These are phyloP conservation scores for Cokeromyces recurvatus DNA, from an alignment of 371 early-diverging fungal species.

Conservation along the genomic window DNA sequence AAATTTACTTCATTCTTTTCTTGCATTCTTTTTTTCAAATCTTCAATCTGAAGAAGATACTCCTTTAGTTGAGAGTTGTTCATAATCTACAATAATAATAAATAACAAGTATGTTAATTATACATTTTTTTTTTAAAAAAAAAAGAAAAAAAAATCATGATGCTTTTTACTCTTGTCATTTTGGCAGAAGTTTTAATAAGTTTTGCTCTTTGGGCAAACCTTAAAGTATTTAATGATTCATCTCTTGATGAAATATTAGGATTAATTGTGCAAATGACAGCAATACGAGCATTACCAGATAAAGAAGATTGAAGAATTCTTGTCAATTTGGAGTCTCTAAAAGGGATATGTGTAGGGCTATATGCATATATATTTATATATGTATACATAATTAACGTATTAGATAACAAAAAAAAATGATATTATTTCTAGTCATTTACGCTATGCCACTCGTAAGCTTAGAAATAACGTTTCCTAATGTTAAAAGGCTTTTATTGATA, in stretches of 20 bases:
- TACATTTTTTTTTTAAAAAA: neutral
- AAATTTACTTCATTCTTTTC: slow-evolving; percentile 49
- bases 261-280: slow-evolving; percentile 80
- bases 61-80: slow-evolving; percentile 84
- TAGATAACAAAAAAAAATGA: too few relatives aligned
- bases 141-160: too few relatives aligned
- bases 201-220: slow-evolving; percentile 82
- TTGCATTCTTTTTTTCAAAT: slow-evolving; percentile 72
- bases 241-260: slow-evolving; percentile 65
- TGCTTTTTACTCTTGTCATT: slow-evolving; percentile 25
- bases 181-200: slow-evolving; percentile 47
- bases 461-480: slow-evolving; percentile 84
- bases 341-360: slow-evolving; percentile 69
- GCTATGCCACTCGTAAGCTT: slow-evolving; percentile 63
- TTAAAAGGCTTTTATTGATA: slow-evolving; percentile 88
- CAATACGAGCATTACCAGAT: slow-evolving; percentile 75
- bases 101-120: neutral
- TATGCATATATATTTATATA: too few relatives aligned
- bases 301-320: slow-evolving; percentile 83
- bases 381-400: too few relatives aligned
- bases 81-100: slow-evolving; percentile 35
- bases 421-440: slow-evolving; percentile 22
- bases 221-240: slow-evolving; percentile 81
- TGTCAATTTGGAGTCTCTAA: slow-evolving; percentile 91
- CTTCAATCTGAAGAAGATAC: slow-evolving; percentile 72